These are phyloP conservation scores for Russula lepida DNA, from an alignment of 768 basidiomycete genomes.

Conservation along the genomic window DNA sequence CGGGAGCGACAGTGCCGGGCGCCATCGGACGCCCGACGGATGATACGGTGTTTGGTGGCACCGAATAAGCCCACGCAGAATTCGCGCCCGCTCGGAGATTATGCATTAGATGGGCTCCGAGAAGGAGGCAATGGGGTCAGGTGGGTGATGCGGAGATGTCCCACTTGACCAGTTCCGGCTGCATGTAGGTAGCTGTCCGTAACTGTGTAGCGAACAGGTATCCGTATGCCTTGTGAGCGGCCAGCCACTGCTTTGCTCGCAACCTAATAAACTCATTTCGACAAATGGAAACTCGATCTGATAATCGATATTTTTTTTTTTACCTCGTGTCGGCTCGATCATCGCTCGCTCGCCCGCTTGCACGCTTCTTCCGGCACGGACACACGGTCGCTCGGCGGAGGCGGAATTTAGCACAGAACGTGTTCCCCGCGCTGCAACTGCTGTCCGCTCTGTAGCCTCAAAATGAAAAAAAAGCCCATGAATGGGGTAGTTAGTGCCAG, in stretches of 20 bases:
- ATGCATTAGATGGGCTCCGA: conserved; percentile 8
- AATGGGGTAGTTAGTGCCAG: conserved; percentile 14
- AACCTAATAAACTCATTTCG: neutral
- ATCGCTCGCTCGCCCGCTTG: neutral
- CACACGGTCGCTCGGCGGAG: conserved; percentile 12
- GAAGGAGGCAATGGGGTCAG: conserved; percentile 9
- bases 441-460: conserved; percentile 15
- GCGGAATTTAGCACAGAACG: conserved; percentile 19
- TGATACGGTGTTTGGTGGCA: conserved; percentile 16
- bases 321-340: conserved; percentile 13
- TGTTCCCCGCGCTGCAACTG: conserved; percentile 18
- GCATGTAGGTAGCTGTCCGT: neutral
- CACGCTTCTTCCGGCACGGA: no score
- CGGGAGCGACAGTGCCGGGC: conserved; percentile 3
- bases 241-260: conserved; percentile 5
- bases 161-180: conserved; percentile 13
- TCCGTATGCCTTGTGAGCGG: neutral
- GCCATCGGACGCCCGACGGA: conserved; percentile 15
- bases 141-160: conserved; percentile 19
- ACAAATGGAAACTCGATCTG: conserved; percentile 13
- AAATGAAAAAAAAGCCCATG: conserved; percentile 9
- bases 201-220: conserved; percentile 1
- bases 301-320: conserved; percentile 13
- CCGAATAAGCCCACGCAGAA: conserved; percentile 17
- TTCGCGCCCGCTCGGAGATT: conserved; percentile 9